Base-by-base conservation (phyloP, 2,329 filamentous ascomycete genomes). In the Cladophialophora yegresii region DNA sequence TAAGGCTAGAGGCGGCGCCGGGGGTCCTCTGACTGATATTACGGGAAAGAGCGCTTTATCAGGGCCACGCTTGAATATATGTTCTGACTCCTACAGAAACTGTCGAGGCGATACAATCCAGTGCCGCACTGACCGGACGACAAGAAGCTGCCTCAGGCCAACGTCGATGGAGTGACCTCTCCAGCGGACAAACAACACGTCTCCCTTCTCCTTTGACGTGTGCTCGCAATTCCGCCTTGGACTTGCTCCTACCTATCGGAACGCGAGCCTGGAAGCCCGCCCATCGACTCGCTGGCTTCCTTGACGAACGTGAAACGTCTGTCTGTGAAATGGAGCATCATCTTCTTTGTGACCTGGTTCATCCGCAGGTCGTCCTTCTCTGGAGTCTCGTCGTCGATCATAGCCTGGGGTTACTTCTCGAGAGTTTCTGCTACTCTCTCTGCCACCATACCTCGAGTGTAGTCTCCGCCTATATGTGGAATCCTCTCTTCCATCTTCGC, bases 1-100 rank as follows among this genome's bases (percentile, higher is more conserved):
- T 51, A 54, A 53, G 49, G n/a, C 43, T 32, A 57, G 50, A 55
- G 62, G 58, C 58, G 56, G 43, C 45, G 45, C 32, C 20, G 33
- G 3, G 3, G 10, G 40, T 50, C 13, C n/a, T 43, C 36, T 28
- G 23, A 16, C 47, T 50, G 47, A 50, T 50, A 26, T 50, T 9
- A 22, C 23, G 20, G 22, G 23, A 28, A 20, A 50, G 47, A 50
- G 47, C 20, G 47, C 47, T 16, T 50, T 22, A 50, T 50, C 47
- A 50, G 47, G 22, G 20, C 20, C 20, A 26, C 20, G 22, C 47
- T 50, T 50, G 47, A 50, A 50, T 50, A 28, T 8, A 28, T 23
- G 23, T 50, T 50, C 47, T 20, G 47, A 26, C 23, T 26, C 26
- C 22, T 5, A 26, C n/a, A 50, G 47, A 50, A 23, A 28, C 22